Evolutionary conservation across 164 flowering plant species (phyloP).

Genomic region (Santalum album): DNA sequence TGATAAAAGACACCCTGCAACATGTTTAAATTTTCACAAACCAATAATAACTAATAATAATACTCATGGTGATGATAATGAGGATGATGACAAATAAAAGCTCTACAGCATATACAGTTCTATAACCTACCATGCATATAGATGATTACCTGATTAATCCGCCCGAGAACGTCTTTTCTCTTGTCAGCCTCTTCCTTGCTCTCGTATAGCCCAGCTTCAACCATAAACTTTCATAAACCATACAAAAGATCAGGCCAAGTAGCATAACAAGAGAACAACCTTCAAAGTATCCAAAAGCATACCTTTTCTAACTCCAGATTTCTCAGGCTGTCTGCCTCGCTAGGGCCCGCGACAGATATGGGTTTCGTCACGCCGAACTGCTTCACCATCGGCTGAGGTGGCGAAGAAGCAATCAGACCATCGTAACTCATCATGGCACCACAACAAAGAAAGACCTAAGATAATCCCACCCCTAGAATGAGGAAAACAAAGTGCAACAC

Average conservation of each 20-base stretch:
- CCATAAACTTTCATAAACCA: slow-evolving; percentile 36
- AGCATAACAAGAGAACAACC: background rate
- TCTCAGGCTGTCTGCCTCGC: slow-evolving; percentile 47
- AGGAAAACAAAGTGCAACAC: too few relatives aligned
- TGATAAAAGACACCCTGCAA: too few relatives aligned
- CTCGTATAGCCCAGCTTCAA: slow-evolving; percentile 60
- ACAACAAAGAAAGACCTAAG: background rate
- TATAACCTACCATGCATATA: too few relatives aligned
- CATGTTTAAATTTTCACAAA: too few relatives aligned
- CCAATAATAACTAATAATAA: too few relatives aligned
- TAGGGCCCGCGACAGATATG: slow-evolving; percentile 65
- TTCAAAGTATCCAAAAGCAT: background rate
- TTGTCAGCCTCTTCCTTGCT: slow-evolving; percentile 50
- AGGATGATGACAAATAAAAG: too few relatives aligned
- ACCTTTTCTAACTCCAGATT: slow-evolving; percentile 70
- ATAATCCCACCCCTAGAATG: background rate
- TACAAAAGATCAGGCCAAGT: background rate
- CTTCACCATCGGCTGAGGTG: slow-evolving; percentile 28
- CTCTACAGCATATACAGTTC: too few relatives aligned
- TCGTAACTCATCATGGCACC: slow-evolving; percentile 28
- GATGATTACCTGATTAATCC: slow-evolving; percentile 48
- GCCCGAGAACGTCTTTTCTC: slow-evolving; percentile 66
- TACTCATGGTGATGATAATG: too few relatives aligned
- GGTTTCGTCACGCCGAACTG: slow-evolving; percentile 67
- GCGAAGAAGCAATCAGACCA: slow-evolving; percentile 22